These are phyloP conservation scores for Penicillium flavigenum DNA, from an alignment of 495 filamentous ascomycete genomes.

Conservation along the genomic window DNA sequence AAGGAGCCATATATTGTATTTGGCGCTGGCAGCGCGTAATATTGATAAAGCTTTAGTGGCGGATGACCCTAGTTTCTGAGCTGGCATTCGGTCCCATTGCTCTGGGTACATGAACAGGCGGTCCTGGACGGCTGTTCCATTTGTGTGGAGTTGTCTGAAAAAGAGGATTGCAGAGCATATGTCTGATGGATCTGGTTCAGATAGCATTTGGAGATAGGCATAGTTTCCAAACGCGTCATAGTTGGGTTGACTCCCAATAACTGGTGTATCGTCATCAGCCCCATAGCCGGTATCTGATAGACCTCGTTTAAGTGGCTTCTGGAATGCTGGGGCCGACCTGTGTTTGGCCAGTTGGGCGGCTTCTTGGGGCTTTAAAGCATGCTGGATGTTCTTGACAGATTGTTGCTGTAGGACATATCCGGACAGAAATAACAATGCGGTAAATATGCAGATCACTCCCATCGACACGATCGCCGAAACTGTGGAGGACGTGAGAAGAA, in stretches of 20 bases:
- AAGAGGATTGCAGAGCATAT: slow-evolving; percentile 49
- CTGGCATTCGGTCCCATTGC: slow-evolving; percentile 42
- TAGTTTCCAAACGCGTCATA: slow-evolving; percentile 32
- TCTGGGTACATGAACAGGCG: slow-evolving; percentile 52
- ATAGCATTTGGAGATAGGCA: slow-evolving; percentile 47
- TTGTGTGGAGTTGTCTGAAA: slow-evolving; percentile 43
- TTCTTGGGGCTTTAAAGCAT: slow-evolving; percentile 51
- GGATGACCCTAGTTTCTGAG: slow-evolving; percentile 25
- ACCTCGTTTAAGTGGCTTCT: slow-evolving; percentile 23
- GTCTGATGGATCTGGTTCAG: slow-evolving; percentile 44
- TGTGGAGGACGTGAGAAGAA: slow-evolving; percentile 47
- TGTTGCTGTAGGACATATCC: slow-evolving; percentile 71
- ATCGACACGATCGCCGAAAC: slow-evolving; percentile 46
- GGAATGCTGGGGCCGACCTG: slow-evolving; percentile 27
- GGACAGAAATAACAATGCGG: slow-evolving; percentile 64
- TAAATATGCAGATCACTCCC: slow-evolving; percentile 58
- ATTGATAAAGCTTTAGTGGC: slow-evolving; percentile 36
- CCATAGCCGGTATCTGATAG: slow-evolving; percentile 19
- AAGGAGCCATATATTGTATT: slow-evolving; percentile 48
- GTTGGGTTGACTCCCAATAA: slow-evolving; percentile 9
- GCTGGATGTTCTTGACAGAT: slow-evolving; percentile 62
- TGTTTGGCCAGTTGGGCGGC: slow-evolving; percentile 17
- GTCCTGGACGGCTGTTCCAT: slow-evolving; percentile 40
- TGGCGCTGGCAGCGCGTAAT: slow-evolving; percentile 39
- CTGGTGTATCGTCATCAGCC: slow-evolving; percentile 15